These are phyloP conservation scores for Neopestalotiopsis sp. DNA, from an alignment of 2,329 filamentous ascomycete species.

Conservation along the genomic window DNA sequence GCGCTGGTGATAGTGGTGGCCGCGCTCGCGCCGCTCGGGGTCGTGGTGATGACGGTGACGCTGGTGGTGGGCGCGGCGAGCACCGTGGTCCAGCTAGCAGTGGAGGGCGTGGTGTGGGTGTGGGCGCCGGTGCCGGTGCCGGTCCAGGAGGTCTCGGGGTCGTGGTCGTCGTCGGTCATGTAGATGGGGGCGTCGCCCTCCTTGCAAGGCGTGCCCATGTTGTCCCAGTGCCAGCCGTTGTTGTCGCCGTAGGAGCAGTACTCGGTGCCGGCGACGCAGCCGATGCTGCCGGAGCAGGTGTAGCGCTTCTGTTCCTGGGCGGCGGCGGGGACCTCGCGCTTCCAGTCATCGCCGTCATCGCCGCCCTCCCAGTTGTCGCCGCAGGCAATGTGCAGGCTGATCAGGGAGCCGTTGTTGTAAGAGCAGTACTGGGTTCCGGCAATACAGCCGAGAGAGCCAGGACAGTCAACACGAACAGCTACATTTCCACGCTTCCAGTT, in stretches of 20 bases:
- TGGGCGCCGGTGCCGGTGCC: no score
- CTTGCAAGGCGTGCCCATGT: slow-evolving; percentile 6
- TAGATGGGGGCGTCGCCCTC: slow-evolving; percentile 3
- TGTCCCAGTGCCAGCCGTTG: slow-evolving; percentile 9
- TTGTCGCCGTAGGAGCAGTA: slow-evolving; percentile 5
- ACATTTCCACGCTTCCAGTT: not conserved
- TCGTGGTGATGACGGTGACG: slow-evolving; percentile 11
- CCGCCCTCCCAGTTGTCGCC: not conserved
- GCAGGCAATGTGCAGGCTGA: slow-evolving; percentile 4
- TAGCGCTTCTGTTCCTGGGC: not conserved
- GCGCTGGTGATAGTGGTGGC: slow-evolving; percentile 7
- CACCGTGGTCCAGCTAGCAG: not conserved
- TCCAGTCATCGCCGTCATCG: not conserved
- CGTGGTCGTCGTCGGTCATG: slow-evolving; percentile 8
- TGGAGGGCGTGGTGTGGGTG: not conserved
- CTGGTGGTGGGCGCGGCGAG: not conserved
- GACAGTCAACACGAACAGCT: not conserved
- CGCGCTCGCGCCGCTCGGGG: not conserved
- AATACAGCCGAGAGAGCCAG: slow-evolving; percentile 3
- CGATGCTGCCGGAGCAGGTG: slow-evolving; percentile 6
- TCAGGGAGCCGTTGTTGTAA: slow-evolving; percentile 7
- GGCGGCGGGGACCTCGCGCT: not conserved
- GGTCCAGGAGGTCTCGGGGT: not conserved
- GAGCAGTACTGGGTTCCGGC: slow-evolving; percentile 7
- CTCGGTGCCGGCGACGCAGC: not conserved